These are phyloP conservation scores for Cudoniella acicularis DNA, from an alignment of 495 filamentous ascomycete species.

Conservation along the genomic window DNA sequence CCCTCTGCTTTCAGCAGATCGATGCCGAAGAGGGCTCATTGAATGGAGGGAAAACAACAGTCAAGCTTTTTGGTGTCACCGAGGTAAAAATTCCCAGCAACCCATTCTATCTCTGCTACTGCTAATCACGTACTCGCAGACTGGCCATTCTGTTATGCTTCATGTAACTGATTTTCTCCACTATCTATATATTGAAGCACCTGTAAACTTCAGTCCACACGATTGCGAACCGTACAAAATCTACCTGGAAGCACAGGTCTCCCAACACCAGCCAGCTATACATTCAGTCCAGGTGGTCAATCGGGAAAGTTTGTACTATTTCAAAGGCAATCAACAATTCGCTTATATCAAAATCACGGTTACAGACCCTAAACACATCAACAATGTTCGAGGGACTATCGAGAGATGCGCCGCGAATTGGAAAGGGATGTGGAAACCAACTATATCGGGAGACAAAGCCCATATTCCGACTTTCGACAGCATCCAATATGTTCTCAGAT, in stretches of 20 bases:
- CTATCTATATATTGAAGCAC: constrained; percentile 92
- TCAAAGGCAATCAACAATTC: constrained; percentile 85
- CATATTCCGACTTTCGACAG: constrained; percentile 84
- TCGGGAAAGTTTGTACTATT: constrained; percentile 87
- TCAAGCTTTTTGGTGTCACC: constrained; percentile 97
- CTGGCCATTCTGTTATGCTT: constrained; percentile 88
- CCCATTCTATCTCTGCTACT: background rate
- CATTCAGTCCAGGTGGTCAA: constrained; percentile 73
- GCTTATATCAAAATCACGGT: constrained; percentile 93
- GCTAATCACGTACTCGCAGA: constrained; percentile 30
- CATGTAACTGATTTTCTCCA: constrained; percentile 96
- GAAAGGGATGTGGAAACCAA: constrained; percentile 77
- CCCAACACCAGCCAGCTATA: constrained; percentile 58
- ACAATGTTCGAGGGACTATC: constrained; percentile 64
- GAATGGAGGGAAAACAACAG: constrained; percentile 62
- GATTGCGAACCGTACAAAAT: constrained; percentile 73
- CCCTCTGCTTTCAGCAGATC: constrained; percentile 88
- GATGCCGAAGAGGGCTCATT: constrained; percentile 87
- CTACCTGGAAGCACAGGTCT: constrained; percentile 73
- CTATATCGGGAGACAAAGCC: constrained; percentile 47
- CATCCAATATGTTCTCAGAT: constrained; percentile 90
- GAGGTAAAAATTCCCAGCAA: constrained; percentile 51
- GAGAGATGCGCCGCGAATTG: constrained; percentile 79
- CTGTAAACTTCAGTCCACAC: constrained; percentile 68
- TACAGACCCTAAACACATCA: constrained; percentile 78